Evolutionary conservation across 1,284 basidiomycete species (phyloP).

Genomic region (Marasmius tenuissimus): DNA sequence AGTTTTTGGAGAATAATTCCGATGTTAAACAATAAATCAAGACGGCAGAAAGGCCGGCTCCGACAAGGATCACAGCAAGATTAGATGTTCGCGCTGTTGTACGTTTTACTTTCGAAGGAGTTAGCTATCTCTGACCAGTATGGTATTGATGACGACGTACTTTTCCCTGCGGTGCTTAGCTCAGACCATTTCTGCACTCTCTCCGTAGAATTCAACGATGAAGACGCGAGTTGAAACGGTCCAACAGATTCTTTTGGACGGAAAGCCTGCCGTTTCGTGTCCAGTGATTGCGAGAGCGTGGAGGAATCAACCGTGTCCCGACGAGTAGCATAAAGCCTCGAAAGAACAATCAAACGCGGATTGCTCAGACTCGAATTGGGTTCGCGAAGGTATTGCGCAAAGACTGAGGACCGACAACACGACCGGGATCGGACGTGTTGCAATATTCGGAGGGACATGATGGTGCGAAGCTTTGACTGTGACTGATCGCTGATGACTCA

Average conservation of each 20-base stretch:
- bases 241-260: conserved; percentile 55
- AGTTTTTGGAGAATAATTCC: conserved; percentile 91
- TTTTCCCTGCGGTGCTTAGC: conserved; percentile 79
- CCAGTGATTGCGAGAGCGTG: conserved; percentile 68
- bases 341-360: neutral
- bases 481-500: too few species aligned
- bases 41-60: conserved; percentile 79
- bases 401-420: neutral
- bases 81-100: conserved; percentile 82
- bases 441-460: too few species aligned
- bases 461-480: too few species aligned
- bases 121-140: conserved; percentile 7
- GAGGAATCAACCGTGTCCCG: conserved; percentile 45
- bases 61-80: conserved; percentile 79
- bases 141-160: conserved; percentile 42
- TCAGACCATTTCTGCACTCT: conserved; percentile 80
- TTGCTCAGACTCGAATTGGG: neutral
- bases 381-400: neutral
- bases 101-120: conserved; percentile 57
- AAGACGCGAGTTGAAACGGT: conserved; percentile 77
- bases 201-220: conserved; percentile 51
- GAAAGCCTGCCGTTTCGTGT: conserved; percentile 47
- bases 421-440: neutral
- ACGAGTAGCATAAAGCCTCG: conserved; percentile 44
- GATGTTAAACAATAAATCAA: conserved; percentile 85